phyloP scores from a whole-genome alignment of 1,284 basidiomycete genomes.

The Trametes sp. region DNA sequence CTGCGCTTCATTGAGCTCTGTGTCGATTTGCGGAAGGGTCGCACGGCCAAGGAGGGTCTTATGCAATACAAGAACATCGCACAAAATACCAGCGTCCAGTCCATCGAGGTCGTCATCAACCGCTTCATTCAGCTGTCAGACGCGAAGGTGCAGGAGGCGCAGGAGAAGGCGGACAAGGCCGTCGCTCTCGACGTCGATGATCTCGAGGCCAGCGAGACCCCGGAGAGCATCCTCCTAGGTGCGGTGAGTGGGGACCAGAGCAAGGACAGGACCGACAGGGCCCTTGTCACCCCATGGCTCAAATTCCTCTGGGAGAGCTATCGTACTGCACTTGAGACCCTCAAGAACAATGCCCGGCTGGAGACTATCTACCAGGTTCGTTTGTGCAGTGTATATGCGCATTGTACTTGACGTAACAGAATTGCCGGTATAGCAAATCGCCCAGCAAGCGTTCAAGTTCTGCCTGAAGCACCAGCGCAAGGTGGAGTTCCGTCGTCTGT shows the following conservation, averaged over 20 bases:
- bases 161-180: conserved; percentile 81
- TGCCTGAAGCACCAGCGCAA: conserved; percentile 95
- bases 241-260: conserved; percentile 92
- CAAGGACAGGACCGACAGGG: conserved; percentile 95
- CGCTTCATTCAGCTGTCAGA: conserved; percentile 91
- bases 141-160: conserved; percentile 86
- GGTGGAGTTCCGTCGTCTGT: conserved; percentile 97
- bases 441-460: conserved; percentile 97
- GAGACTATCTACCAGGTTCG: conserved; percentile 94
- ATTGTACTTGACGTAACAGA: conserved; percentile 17
- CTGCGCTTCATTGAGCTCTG: conserved; percentile 94
- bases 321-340: conserved; percentile 93
- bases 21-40: conserved; percentile 93
- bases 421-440: conserved; percentile 75
- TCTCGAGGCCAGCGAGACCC: conserved; percentile 91
- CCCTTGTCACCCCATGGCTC: conserved; percentile 96
- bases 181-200: conserved; percentile 85
- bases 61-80: conserved; percentile 98
- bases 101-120: conserved; percentile 93
- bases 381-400: conserved; percentile 12
- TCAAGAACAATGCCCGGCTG: conserved; percentile 96
- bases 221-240: conserved; percentile 89
- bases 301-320: conserved; percentile 99
- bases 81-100: conserved; percentile 90
- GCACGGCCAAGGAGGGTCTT: conserved; percentile 94